Evolutionary conservation across 1,139 yeast genomes (phyloP).

Genomic region (Lodderomyces parapsilosis): DNA sequence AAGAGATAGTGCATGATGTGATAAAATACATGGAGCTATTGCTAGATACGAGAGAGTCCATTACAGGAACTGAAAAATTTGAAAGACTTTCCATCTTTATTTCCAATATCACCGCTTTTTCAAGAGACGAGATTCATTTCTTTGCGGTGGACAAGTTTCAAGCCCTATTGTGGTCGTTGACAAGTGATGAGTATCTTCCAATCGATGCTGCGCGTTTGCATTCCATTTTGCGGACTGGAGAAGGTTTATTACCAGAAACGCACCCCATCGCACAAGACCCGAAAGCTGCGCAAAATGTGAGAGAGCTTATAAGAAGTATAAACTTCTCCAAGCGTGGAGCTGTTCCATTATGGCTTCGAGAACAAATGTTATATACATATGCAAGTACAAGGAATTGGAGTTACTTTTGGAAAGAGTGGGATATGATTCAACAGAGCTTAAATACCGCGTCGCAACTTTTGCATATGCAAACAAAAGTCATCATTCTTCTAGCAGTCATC

Average conservation of each 20-base stretch:
- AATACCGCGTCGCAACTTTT: slow-evolving; percentile 4
- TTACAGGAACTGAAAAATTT: slow-evolving; percentile 15
- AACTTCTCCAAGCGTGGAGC: slow-evolving; percentile 9
- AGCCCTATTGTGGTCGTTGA: slow-evolving; percentile 37
- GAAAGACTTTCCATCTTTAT: slow-evolving; percentile 30
- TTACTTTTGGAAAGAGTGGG: slow-evolving; percentile 44
- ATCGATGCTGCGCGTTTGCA: slow-evolving; percentile 10
- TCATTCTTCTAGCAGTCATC: slow-evolving; percentile 19
- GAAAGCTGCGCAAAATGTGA: slow-evolving; percentile 31
- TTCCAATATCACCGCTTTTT: slow-evolving; percentile 25
- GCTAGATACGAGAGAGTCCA: slow-evolving; percentile 21
- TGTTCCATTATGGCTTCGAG: slow-evolving; percentile 24
- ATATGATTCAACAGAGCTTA: slow-evolving; percentile 14
- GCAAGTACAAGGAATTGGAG: slow-evolving; percentile 41
- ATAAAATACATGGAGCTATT: slow-evolving; percentile 31
- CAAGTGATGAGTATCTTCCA: slow-evolving; percentile 12
- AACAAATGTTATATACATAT: slow-evolving; percentile 34
- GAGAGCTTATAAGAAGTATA: slow-evolving; percentile 22
- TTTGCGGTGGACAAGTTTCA: slow-evolving; percentile 28
- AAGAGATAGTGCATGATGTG: slow-evolving; percentile 27
- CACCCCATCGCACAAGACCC: slow-evolving; percentile 19
- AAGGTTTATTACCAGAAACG: slow-evolving; percentile 1
- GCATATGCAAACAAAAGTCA: background rate
- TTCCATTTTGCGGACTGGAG: slow-evolving; percentile 1
- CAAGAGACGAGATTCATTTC: slow-evolving; percentile 24